Base-by-base conservation (phyloP, 1,284 basidiomycete genomes). In the Pisolithus thermaeus region DNA sequence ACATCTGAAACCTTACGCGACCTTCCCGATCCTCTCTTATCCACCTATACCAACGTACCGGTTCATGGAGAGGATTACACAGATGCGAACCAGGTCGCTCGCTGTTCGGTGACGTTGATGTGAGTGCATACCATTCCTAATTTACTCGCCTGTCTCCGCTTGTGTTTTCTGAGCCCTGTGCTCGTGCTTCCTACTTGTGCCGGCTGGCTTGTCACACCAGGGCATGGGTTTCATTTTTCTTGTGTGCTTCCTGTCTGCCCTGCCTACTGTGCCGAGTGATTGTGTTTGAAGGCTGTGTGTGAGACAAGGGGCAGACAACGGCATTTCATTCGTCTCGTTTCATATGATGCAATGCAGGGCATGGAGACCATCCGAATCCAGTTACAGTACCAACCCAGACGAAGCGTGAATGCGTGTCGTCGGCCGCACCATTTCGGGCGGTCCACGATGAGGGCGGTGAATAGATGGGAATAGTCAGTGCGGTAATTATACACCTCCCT, bases 381-480 rank as follows among this genome's bases (percentile, higher is more conserved):
- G 80, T 64, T 89, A 88, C 70, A 87, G 85, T 35, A 88, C 70
- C 88, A 86, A 53, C 82, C 84, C 55, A 86, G 88, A 61, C 87
- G 2, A 81, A 79, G 60, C 83, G 84, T 56, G 77, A 73, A 58
- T 82, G 73, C 59, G 77, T 76, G 56, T 67, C 89, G 35, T 66
- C 86, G 32, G 74, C 81, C 14, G 74, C 83, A 7, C 72, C 73
- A 42, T 57, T 87, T 49, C 83, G 78, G 78, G 61, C 73, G 22
- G 68, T 70, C n/a, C 61, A 67, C 49, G 67, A 72, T 53, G 68
- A 70, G n/a, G 59, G 61, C 32, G 55, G 77, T 50, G 55, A 77
- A 59, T 41, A 63, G 61, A 53, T 69, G 23, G 57, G 59, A 58
- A 64, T 20, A 58, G 72, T 27, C 61, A 80, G 54, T 60, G 62